Conservation (phyloP, 176 grass and related monocot genomes). For the Oryza longistaminata region DNA sequence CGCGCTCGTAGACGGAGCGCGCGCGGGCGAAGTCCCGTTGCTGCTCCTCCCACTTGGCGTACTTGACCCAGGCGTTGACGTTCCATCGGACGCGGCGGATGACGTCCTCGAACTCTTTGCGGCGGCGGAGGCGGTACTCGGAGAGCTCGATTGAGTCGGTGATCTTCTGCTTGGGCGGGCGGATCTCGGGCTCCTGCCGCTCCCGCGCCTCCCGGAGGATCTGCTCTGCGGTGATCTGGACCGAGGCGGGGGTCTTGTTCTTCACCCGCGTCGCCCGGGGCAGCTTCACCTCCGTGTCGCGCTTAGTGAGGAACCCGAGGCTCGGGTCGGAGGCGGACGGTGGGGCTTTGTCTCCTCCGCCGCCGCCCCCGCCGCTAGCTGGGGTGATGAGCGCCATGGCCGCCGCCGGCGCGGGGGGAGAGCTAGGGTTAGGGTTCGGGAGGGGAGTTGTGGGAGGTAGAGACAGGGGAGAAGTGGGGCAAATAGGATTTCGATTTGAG, state of each 20-base stretch:
- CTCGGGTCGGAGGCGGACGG: conserved; percentile 39
- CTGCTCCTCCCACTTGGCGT: too few relatives aligned
- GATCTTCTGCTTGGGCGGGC: conserved; percentile 76
- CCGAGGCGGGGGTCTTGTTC: conserved; percentile 67
- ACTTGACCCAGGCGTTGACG: background rate
- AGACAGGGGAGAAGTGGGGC: too few relatives aligned
- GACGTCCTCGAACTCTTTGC: conserved; percentile 65
- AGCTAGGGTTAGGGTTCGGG: conserved; percentile 39
- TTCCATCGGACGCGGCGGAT: background rate
- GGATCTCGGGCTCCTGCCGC: conserved; percentile 69
- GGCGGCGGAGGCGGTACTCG: conserved; percentile 74
- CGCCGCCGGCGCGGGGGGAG: background rate
- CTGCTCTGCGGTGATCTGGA: conserved; percentile 90
- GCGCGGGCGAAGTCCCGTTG: too few relatives aligned
- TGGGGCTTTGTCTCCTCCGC: background rate
- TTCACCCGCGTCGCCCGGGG: conserved; percentile 66
- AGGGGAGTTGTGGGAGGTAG: too few relatives aligned
- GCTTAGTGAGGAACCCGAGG: conserved; percentile 65
- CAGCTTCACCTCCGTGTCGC: conserved; percentile 92
- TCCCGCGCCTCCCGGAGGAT: conserved; percentile 75
- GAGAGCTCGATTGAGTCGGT: conserved; percentile 63
- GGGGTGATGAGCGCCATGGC: conserved; percentile 52
- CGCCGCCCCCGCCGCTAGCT: background rate
- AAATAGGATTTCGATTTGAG: too few relatives aligned
- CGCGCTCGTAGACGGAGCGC: too few relatives aligned